Conservation (phyloP, 495 filamentous ascomycete genomes). For the Peziza echinospora region DNA sequence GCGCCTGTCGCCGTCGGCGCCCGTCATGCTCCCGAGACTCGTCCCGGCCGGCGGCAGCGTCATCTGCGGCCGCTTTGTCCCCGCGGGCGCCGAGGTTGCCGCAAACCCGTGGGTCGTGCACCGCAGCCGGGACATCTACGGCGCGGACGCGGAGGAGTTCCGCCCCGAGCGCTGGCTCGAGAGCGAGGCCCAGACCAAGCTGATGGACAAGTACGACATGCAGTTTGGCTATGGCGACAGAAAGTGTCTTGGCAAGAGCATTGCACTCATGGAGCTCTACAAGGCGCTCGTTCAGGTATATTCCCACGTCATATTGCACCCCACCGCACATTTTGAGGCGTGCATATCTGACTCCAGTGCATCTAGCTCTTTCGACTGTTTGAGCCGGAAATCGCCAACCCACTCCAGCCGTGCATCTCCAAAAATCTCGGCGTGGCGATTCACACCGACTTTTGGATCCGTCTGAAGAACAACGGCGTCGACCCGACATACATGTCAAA, state of each 20-base stretch:
- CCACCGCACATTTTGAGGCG: no score
- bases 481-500: neutral
- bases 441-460: neutral
- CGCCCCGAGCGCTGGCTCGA: constrained; percentile 46
- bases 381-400: neutral
- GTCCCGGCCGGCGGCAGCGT: constrained; percentile 29
- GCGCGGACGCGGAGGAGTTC: constrained; percentile 38
- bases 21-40: constrained; percentile 27
- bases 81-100: constrained; percentile 36
- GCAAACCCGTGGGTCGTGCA: constrained; percentile 36
- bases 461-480: neutral
- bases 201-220: constrained; percentile 30
- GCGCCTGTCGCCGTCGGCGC: constrained; percentile 26
- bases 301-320: no score
- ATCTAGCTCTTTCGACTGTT: neutral
- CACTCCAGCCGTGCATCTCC: neutral
- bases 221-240: constrained; percentile 16
- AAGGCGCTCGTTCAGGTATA: constrained; percentile 6
- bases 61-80: constrained; percentile 31
- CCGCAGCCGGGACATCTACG: constrained; percentile 33
- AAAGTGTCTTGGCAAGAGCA: constrained; percentile 7
- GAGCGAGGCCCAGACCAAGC: constrained; percentile 24
- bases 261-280: constrained; percentile 6
- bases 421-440: neutral
- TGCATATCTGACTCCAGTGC: no score